These are phyloP conservation scores for Physcomitrium patens DNA, from an alignment of 225 moss, liverwort and hornwort genomes.

Conservation along the genomic window DNA sequence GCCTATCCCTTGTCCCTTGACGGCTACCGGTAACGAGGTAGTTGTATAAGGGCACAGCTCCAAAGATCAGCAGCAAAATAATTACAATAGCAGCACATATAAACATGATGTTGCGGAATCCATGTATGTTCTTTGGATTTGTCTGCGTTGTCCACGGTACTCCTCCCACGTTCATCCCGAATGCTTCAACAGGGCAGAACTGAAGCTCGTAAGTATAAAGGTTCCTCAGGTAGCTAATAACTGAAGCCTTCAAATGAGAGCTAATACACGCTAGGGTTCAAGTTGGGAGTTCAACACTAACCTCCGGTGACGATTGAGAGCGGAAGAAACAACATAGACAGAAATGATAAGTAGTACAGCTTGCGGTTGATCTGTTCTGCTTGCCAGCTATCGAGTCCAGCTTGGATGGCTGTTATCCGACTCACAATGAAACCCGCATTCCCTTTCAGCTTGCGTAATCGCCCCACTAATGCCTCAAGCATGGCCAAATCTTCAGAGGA, in stretches of 20 bases:
- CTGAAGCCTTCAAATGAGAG: background rate
- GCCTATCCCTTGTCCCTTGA: constrained; percentile 36
- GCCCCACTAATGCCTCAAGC: constrained; percentile 74
- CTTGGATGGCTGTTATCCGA: constrained; percentile 90
- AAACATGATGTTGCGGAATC: constrained; percentile 84
- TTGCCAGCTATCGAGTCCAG: constrained; percentile 91
- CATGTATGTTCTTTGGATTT: constrained; percentile 52
- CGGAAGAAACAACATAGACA: constrained; percentile 89
- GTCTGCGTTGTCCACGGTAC: constrained; percentile 88
- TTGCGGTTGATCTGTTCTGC: constrained; percentile 97
- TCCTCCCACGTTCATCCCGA: constrained; percentile 98
- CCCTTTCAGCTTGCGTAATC: constrained; percentile 83
- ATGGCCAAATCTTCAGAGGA: constrained; percentile 67
- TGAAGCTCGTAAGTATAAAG: background rate
- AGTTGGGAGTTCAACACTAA: constrained; percentile 17
- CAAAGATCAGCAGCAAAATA: constrained; percentile 62
- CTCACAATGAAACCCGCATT: constrained; percentile 90
- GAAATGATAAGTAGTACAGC: constrained; percentile 88
- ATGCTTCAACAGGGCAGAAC: constrained; percentile 47
- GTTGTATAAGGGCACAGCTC: constrained; percentile 72
- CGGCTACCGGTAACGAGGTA: constrained; percentile 45
- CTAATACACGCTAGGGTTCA: background rate
- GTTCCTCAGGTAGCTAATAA: background rate
- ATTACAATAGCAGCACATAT: constrained; percentile 70
- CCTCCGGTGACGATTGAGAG: constrained; percentile 96